Base-by-base conservation (phyloP, 768 basidiomycete genomes). In the Agrocybe pediades region DNA sequence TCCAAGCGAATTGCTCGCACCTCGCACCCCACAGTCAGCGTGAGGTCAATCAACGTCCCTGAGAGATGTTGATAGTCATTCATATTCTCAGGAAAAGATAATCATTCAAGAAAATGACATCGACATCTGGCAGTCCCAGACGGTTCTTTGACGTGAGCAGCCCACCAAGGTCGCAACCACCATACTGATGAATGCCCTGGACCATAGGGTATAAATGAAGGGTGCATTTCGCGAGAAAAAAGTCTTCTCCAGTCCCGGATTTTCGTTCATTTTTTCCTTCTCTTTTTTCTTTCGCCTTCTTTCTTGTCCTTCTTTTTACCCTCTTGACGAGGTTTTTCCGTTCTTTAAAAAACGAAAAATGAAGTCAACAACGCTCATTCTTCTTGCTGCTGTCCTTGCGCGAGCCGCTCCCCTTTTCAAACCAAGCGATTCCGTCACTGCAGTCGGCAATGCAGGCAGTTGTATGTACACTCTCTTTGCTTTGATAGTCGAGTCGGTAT, bases 291-390 rank as follows among this genome's bases (percentile, higher is more conserved):
- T 40, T 40, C 24, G 48, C 30, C 51, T 33, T 47, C 48, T 41
- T 24, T 51, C 49, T 39, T 39, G 33, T 46, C 43, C 29, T 40
- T 33, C 43, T 51, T 39, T 44, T 50, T 52, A n/a, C 46, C 62
- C 58, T 60, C 62, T 60, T 56, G 58, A 62, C 45, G 62, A 56
- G 59, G 58, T 27, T 50, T 51, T 51, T 46, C 55, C 50, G 39
- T 52, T 21, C 36, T 56, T 48, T 21, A 17, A 33, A 46, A 24
- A 41, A 19, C 20, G 36, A 46, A 49, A n/a, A 24, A 58, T 57
- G 57, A 61, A 59, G 43, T 61, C 55, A 13, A 45, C 58, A 50
- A 46, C 50, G 13, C 54, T 60, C 42, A 49, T 60, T 48, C 50
- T 60, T 29, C 53, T 63, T 20, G 56, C 62, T 39, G 46, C 49